These are phyloP conservation scores for Mortierella sp. DNA, from an alignment of 371 early-diverging fungal genomes.

Conservation along the genomic window DNA sequence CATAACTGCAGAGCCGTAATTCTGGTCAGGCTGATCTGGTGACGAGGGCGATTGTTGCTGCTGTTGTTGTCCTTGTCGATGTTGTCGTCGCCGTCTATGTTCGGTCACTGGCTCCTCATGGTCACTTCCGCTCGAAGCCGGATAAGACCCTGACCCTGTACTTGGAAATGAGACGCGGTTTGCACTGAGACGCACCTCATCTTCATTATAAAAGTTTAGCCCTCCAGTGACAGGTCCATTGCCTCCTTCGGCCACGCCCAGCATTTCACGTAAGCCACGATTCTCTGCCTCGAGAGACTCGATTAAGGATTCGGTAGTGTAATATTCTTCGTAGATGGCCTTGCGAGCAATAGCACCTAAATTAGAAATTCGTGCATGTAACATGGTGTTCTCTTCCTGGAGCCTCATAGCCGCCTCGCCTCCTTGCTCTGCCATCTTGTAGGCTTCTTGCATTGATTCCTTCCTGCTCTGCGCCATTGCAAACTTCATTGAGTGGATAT, in stretches of 20 bases:
- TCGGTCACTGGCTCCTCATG: conserved; percentile 13
- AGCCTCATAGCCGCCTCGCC: conserved; percentile 34
- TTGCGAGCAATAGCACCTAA: conserved; percentile 36
- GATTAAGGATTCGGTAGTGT: conserved; percentile 44
- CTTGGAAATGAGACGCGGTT: conserved; percentile 53
- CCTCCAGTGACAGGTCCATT: conserved; percentile 13
- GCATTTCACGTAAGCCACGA: conserved; percentile 39
- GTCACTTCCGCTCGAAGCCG: conserved; percentile 46
- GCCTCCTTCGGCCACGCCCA: conserved; percentile 34
- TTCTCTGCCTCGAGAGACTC: conserved; percentile 48
- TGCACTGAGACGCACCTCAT: neutral
- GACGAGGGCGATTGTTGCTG: conserved; percentile 5
- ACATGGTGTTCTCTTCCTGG: conserved; percentile 33
- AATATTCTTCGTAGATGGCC: conserved; percentile 50
- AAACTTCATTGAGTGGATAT: conserved; percentile 13
- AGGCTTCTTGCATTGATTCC: conserved; percentile 51
- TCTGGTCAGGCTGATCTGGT: neutral
- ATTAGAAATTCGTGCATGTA: conserved; percentile 33
- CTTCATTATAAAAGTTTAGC: conserved; percentile 14
- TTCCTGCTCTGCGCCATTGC: conserved; percentile 52
- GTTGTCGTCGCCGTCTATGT: neutral
- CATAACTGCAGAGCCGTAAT: neutral
- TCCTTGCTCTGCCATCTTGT: conserved; percentile 52
- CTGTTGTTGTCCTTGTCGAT: neutral
- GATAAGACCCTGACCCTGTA: conserved; percentile 39